Evolutionary conservation across 1,284 basidiomycete genomes (phyloP), one percentile per base, ranked within the genome.

Genomic region (Moesziomyces sp.): DNA sequence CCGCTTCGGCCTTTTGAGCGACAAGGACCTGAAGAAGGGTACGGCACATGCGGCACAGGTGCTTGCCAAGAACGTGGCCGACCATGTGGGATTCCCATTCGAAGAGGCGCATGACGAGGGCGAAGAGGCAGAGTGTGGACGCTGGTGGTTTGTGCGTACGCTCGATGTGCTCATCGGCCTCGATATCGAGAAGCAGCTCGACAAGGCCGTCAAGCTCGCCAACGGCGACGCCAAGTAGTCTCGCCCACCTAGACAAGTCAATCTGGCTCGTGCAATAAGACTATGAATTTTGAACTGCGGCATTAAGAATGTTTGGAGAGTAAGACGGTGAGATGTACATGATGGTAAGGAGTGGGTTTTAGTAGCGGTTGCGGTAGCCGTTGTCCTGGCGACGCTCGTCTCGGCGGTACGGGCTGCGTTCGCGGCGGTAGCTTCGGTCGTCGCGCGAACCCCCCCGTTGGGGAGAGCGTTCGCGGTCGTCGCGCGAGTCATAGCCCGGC

Each of bases 141-240:
- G 68, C 30, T 66, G 62, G 59, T 65, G 65, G 60, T 76, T 78
- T 26, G 76, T 74, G 6, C 34, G 65, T 5, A 66, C 74, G 38
- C 30, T 78, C 9, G 76, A 78, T 50, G 66, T 75, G 21, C 46
- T 78, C 30, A 66, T 78, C 28, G 76, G 76, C 1, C 46, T 78
- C 23, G 76, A 72, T 16, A 56, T 78, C 30, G 74, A 78, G 40
- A 71, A 70, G 44, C 69, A 76, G 59, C 28, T 70, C 21, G 62
- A 66, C 24, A 61, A 76, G 47, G 76, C 73, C 11, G 52, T 46
- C 0, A 58, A 74, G 48, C 53, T 57, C 46, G 64, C 70, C 6
- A 52, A 24, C 1, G 53, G 35, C 24, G 53, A 61, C 54, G 60
- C 18, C 53, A 21, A 30, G 49, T 49, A 21, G 21, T 16, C n/a